Conservation (phyloP, 176 grass and related monocot species). For the Zea mays region DNA sequence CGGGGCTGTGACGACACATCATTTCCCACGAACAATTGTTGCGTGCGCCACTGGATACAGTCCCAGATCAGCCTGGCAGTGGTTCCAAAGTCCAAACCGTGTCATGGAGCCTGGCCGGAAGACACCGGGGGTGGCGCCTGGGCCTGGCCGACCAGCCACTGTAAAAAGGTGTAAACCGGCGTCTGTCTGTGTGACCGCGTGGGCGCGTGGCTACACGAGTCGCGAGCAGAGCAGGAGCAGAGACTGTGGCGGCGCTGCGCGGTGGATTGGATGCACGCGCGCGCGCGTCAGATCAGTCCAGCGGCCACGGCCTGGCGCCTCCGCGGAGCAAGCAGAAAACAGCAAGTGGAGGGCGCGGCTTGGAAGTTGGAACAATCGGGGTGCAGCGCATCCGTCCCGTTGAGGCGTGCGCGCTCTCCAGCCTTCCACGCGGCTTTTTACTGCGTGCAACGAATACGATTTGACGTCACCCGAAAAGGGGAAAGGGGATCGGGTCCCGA, state of each 20-base stretch:
- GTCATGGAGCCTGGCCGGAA: neutral
- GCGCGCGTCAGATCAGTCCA: neutral
- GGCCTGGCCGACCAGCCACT: neutral
- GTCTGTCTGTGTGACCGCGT: too few species aligned
- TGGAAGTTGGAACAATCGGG: neutral
- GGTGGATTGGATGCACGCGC: neutral
- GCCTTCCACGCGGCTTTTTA: constrained; percentile 29
- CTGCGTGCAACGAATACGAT: constrained; percentile 19
- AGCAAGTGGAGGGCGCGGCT: too few species aligned
- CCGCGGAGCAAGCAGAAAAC: neutral
- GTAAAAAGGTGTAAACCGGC: neutral
- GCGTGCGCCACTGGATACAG: neutral
- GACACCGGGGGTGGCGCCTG: too few species aligned
- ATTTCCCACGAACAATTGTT: constrained; percentile 21
- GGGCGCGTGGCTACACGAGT: neutral
- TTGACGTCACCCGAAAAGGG: neutral
- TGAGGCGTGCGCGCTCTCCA: neutral
- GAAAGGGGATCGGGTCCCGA: neutral
- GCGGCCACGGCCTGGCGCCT: neutral
- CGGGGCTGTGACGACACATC: constrained; percentile 41
- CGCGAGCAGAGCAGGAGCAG: neutral
- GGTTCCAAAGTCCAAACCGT: neutral
- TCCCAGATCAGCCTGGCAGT: constrained; percentile 17
- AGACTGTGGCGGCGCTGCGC: neutral
- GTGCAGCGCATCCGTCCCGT: neutral